Conservation (phyloP, 2,329 filamentous ascomycete species). For the Ampelomyces quisqualis region DNA sequence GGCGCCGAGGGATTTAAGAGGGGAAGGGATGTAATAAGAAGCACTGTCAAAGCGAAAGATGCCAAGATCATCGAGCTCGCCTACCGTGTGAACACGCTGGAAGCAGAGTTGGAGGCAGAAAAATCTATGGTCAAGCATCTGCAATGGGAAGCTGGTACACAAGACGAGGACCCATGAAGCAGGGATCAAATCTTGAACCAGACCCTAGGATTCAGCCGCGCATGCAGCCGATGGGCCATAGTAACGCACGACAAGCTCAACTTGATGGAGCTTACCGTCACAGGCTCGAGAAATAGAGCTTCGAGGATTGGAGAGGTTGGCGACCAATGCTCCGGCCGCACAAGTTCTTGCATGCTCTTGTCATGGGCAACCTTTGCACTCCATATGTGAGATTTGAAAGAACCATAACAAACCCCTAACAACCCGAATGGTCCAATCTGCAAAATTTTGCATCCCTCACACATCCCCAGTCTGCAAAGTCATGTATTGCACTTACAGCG, state of each 20-base stretch:
- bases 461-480: too few species aligned
- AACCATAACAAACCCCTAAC: too few species aligned
- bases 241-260: background rate
- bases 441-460: too few species aligned
- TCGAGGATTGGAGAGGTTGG: background rate
- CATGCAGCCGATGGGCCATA: background rate
- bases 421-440: too few species aligned
- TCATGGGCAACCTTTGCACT: too few species aligned
- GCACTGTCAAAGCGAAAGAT: slow-evolving; percentile 64
- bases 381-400: too few species aligned
- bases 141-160: slow-evolving; percentile 21
- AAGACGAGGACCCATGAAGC: too few species aligned
- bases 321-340: too few species aligned
- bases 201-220: too few species aligned
- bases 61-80: slow-evolving; percentile 65
- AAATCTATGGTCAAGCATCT: slow-evolving; percentile 43
- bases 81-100: slow-evolving; percentile 61
- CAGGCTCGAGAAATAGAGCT: background rate
- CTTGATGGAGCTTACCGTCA: background rate
- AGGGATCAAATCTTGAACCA: too few species aligned
- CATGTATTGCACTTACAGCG: too few species aligned
- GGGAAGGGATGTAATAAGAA: slow-evolving; percentile 66
- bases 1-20: slow-evolving; percentile 61
- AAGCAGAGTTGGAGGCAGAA: slow-evolving; percentile 58
- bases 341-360: too few species aligned